These are phyloP conservation scores for Kurtzmaniella quercitrusa DNA, from an alignment of 1,139 yeast species.

Conservation along the genomic window DNA sequence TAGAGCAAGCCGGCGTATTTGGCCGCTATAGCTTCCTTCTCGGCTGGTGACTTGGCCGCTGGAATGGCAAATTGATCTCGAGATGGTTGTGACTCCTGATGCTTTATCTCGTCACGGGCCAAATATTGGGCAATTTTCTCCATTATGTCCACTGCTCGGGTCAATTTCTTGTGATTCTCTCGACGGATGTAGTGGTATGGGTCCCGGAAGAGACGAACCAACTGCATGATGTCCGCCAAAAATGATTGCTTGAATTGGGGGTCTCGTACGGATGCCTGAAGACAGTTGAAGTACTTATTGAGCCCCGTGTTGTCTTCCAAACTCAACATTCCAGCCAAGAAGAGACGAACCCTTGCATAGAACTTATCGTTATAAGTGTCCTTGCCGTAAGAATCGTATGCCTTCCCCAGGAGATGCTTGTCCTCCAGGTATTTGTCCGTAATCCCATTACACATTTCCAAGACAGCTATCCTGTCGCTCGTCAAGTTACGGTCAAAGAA, in stretches of 20 bases:
- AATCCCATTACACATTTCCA: slow-evolving; percentile 36
- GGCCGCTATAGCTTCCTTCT: slow-evolving; percentile 13
- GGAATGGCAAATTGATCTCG: slow-evolving; percentile 17
- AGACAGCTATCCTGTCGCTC: slow-evolving; percentile 35
- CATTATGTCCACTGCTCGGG: slow-evolving; percentile 20
- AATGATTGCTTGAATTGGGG: slow-evolving; percentile 19
- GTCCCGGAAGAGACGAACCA: slow-evolving; percentile 31
- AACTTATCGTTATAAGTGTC: slow-evolving; percentile 38
- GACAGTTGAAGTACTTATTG: slow-evolving; percentile 34
- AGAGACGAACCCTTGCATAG: slow-evolving; percentile 33
- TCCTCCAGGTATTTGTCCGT: slow-evolving; percentile 24
- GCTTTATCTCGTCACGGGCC: slow-evolving; percentile 26
- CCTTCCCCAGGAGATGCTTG: slow-evolving; percentile 14
- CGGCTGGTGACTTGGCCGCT: slow-evolving; percentile 11
- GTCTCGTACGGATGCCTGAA: slow-evolving; percentile 24
- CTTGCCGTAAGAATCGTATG: slow-evolving; percentile 27
- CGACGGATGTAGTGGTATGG: slow-evolving; percentile 31
- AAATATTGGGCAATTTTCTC: slow-evolving; percentile 24
- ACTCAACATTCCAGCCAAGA: slow-evolving; percentile 29
- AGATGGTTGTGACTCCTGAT: slow-evolving; percentile 12
- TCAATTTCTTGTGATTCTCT: slow-evolving; percentile 18
- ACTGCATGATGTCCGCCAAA: slow-evolving; percentile 29
- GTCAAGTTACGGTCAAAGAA: slow-evolving; percentile 27
- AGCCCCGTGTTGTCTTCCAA: slow-evolving; percentile 46
- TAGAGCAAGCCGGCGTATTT: slow-evolving; percentile 21